Conservation (phyloP, 176 grass and related monocot genomes). For the Avena sativa region DNA sequence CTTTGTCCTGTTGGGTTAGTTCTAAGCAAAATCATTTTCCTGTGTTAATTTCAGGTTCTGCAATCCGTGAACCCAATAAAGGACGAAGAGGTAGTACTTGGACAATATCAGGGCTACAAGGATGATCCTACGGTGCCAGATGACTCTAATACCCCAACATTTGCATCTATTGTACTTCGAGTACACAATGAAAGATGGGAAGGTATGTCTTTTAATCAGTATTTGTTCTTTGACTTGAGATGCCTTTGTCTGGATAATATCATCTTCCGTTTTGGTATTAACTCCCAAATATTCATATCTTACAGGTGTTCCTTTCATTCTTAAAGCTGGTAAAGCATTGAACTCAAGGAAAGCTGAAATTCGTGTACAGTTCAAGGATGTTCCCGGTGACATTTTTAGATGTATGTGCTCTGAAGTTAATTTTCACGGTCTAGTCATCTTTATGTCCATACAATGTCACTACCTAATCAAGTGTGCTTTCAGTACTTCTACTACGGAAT, state of each 20-base stretch:
- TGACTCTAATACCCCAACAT: conserved; percentile 96
- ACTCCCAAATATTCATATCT: conserved; percentile 40
- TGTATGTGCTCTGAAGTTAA: conserved; percentile 56
- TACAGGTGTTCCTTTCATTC: conserved; percentile 97
- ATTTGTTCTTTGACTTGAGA: background rate
- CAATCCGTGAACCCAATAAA: conserved; percentile 94
- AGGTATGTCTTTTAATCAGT: conserved; percentile 58
- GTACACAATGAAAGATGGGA: conserved; percentile 99
- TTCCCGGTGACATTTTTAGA: conserved; percentile 99
- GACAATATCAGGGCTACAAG: conserved; percentile 97
- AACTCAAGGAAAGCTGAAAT: conserved; percentile 97
- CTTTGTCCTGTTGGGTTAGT: conserved; percentile 31
- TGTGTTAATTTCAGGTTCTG: conserved; percentile 69
- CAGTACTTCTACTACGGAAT: background rate
- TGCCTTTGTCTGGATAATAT: conserved; percentile 12
- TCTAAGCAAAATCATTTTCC: conserved; percentile 17
- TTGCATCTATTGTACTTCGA: conserved; percentile 85
- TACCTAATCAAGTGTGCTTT: conserved; percentile 22
- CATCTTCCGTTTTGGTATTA: conserved; percentile 31
- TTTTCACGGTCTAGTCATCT: conserved; percentile 12
- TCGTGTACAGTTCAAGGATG: conserved; percentile 99
- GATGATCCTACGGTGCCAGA: conserved; percentile 97
- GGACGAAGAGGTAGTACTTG: conserved; percentile 88
- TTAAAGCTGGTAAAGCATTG: conserved; percentile 98
- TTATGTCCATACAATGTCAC: background rate